Percentiles rank a stretch among this genome's conserved stretches.
phyloP scores from a whole-genome alignment of 2,329 filamentous ascomycete species.

The Parastagonospora avenae region DNA sequence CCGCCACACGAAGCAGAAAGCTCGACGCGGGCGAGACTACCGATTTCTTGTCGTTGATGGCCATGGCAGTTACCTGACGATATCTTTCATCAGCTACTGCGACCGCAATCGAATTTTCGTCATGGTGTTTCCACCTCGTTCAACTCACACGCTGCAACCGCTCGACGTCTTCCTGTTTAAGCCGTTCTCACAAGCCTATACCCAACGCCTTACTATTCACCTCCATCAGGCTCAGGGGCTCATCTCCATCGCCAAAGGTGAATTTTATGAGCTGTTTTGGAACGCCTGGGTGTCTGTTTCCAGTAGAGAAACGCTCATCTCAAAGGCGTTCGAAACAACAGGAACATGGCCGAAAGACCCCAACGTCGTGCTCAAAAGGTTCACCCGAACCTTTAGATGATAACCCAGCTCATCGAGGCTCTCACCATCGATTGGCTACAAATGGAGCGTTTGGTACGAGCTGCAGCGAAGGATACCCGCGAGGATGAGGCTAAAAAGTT shows the following conservation, averaged over 20 bases:
- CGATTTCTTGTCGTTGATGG: constrained; percentile 8
- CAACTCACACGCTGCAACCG: constrained; percentile 7
- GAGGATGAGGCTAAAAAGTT: too few relatives aligned
- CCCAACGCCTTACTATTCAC: not conserved
- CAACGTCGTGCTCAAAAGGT: too few relatives aligned
- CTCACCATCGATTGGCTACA: too few relatives aligned
- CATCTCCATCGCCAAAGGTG: not conserved
- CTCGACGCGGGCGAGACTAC: too few relatives aligned
- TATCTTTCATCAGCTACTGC: constrained; percentile 10
- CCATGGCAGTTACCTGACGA: constrained; percentile 1
- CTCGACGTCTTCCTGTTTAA: constrained; percentile 5
- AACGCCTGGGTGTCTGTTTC: not conserved
- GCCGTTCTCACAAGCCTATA: not conserved
- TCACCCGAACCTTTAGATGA: too few relatives aligned
- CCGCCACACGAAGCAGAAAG: not conserved
- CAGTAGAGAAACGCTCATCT: too few relatives aligned
- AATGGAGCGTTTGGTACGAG: too few relatives aligned
- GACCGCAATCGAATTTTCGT: constrained; percentile 1
- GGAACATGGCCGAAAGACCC: too few relatives aligned
- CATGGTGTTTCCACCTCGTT: constrained; percentile 4
- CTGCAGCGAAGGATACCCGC: too few relatives aligned
- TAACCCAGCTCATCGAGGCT: too few relatives aligned
- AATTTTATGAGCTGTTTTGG: constrained; percentile 4
- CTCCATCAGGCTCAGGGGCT: not conserved
- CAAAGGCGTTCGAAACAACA: too few relatives aligned